Percentiles rank a stretch among this genome's conserved stretches.
phyloP scores from a whole-genome alignment of 129 eudicot genomes.

The Logfia minima region DNA sequence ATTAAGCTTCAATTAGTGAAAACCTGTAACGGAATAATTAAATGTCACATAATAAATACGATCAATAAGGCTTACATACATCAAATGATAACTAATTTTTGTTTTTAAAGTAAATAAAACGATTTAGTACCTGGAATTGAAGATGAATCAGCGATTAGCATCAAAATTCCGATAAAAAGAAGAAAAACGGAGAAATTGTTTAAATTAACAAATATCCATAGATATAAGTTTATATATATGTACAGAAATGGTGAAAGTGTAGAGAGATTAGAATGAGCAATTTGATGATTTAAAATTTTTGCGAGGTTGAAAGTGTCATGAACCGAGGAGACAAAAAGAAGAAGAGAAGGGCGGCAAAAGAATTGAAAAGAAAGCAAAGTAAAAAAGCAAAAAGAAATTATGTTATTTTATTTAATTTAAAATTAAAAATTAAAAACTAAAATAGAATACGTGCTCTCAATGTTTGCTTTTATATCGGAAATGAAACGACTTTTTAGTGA shows the following conservation, averaged over 20 bases:
- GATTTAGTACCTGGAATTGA: slow-evolving; percentile 12
- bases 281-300: not conserved
- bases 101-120: no score
- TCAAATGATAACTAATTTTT: no score
- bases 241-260: slow-evolving; percentile 13
- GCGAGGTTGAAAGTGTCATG: slow-evolving; percentile 24
- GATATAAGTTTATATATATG: not conserved
- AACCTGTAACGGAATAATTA: not conserved
- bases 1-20: not conserved
- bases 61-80: not conserved
- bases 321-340: slow-evolving; percentile 22
- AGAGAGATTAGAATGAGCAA: not conserved
- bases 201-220: not conserved
- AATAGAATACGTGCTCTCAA: not conserved
- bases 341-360: slow-evolving; percentile 44
- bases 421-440: no score
- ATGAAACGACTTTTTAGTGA: not conserved
- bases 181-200: not conserved
- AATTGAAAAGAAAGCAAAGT: slow-evolving; percentile 42
- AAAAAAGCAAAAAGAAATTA: not conserved
- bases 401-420: no score
- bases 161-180: not conserved
- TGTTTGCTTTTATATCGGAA: not conserved
- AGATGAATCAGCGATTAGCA: not conserved
- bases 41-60: not conserved